Base-by-base conservation (phyloP, 108 stramenopile species). In the Fragilariopsis cylindrus region DNA sequence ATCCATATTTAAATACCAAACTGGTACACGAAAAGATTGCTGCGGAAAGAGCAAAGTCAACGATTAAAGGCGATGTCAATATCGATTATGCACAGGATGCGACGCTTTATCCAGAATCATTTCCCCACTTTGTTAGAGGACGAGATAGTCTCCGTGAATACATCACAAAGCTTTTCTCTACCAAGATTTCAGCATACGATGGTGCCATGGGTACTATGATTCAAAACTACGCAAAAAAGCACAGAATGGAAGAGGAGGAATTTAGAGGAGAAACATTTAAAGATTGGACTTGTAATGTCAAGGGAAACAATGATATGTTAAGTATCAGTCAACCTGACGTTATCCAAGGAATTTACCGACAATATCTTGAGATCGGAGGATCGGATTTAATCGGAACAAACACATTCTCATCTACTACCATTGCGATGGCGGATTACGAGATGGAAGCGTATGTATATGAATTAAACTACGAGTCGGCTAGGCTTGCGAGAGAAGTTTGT, bases 191-290 rank as follows among this genome's bases (percentile, higher is more conserved):
- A 69, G 93, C 97, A 64, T 97, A 96, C 75, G 96, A 98, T 72
- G 98, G 98, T 57, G 98, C 96, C 69, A 97, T 98, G 97, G 98
- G 97, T 18, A 97, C 98, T 41, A 97, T 97, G 97, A 98, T 98
- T 75, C 96, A 98, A 78, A 95, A 97, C 73, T 92, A 96, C 65
- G 70, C 87, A 68, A 90, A 94, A 81, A 82, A 78, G 72, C 84
- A 91, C 84, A 90, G 78, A 75, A 84, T 98, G 15, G 92, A 90
- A 53, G 97, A 98, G 76, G 96, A 86, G 47, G 96, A 95, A 42
- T 98, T 91, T 83, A 87, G 98, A 30, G 98, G 96, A 15, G 97
- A 97, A 60, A 80, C 86, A 21, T 97, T 96, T 77, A 88, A 81
- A 53, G 87, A 98, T 72, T 97, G 92, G 90, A 73, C 65, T 60